Evolutionary conservation across 305 asterid genomes (phyloP).

Genomic region (Ilex paraguariensis): DNA sequence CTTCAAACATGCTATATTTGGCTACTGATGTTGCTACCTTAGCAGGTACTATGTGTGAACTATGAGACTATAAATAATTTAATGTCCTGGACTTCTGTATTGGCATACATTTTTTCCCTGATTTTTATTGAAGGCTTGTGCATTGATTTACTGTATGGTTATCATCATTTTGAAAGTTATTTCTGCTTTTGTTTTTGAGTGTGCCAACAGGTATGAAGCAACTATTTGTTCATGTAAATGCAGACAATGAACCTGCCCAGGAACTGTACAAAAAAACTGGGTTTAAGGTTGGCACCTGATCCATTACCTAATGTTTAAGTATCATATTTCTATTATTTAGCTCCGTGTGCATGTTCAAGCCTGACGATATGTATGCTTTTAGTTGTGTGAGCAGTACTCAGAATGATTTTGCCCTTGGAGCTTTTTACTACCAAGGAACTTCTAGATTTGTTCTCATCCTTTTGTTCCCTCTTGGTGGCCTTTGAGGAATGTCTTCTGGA

Average conservation of each 20-base stretch:
- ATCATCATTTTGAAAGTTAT: not conserved
- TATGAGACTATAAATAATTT: slow-evolving; percentile 7
- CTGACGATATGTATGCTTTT: not conserved
- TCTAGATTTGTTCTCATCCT: too few relatives aligned
- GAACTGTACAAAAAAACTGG: slow-evolving; percentile 75
- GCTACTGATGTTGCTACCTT: slow-evolving; percentile 63
- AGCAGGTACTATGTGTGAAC: slow-evolving; percentile 43
- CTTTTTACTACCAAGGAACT: too few relatives aligned
- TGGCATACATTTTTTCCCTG: not conserved
- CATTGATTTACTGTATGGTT: slow-evolving; percentile 5
- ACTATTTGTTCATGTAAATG: slow-evolving; percentile 78
- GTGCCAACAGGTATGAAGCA: slow-evolving; percentile 57
- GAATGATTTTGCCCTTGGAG: too few relatives aligned
- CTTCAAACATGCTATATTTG: slow-evolving; percentile 70
- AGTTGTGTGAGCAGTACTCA: too few relatives aligned
- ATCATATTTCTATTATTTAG: slow-evolving; percentile 1
- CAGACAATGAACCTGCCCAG: slow-evolving; percentile 69
- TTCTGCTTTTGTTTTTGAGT: slow-evolving; percentile 8
- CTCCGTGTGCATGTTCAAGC: not conserved
- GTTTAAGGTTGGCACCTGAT: slow-evolving; percentile 50
- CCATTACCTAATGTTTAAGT: not conserved
- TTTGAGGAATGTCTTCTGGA: too few relatives aligned
- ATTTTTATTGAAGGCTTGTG: slow-evolving; percentile 9
- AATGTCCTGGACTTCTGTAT: not conserved
- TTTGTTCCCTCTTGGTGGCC: too few relatives aligned